These are phyloP conservation scores for Bassia scoparia DNA, from an alignment of 148 eudicot genomes.

Conservation along the genomic window DNA sequence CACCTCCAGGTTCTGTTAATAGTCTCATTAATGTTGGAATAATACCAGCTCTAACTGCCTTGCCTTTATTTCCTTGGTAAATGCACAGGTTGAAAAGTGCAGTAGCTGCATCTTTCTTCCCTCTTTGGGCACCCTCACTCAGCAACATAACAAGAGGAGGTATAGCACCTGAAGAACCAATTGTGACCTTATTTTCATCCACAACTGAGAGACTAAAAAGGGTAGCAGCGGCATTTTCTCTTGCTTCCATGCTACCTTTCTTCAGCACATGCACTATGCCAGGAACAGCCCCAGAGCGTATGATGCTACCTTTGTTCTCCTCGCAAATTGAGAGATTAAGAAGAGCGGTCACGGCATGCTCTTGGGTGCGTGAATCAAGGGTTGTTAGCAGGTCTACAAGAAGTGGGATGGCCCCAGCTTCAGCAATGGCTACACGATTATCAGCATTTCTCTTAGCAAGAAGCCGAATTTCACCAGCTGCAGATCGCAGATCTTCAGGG, in stretches of 20 bases:
- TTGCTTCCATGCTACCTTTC: conserved; percentile 85
- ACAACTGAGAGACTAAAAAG: conserved; percentile 86
- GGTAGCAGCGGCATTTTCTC: conserved; percentile 93
- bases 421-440: conserved; percentile 82
- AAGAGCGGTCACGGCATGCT: conserved; percentile 89
- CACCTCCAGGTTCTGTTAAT: conserved; percentile 70
- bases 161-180: conserved; percentile 79
- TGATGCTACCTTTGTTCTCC: conserved; percentile 74
- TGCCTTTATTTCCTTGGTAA: conserved; percentile 91
- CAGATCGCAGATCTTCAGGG: conserved; percentile 66
- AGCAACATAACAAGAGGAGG: conserved; percentile 75
- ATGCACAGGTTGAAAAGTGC: conserved; percentile 89
- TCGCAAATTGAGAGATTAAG: conserved; percentile 89
- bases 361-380: conserved; percentile 71
- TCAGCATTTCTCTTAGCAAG: conserved; percentile 82
- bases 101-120: conserved; percentile 94
- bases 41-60: conserved; percentile 83
- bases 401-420: conserved; percentile 84
- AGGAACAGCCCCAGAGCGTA: conserved; percentile 67
- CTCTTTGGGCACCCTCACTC: conserved; percentile 81
- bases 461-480: conserved; percentile 77
- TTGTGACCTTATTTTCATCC: conserved; percentile 84
- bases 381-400: conserved; percentile 58
- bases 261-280: conserved; percentile 79
- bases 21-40: conserved; percentile 69